Conservation (phyloP, 2,329 filamentous ascomycete species). For the Fusarium globosum region DNA sequence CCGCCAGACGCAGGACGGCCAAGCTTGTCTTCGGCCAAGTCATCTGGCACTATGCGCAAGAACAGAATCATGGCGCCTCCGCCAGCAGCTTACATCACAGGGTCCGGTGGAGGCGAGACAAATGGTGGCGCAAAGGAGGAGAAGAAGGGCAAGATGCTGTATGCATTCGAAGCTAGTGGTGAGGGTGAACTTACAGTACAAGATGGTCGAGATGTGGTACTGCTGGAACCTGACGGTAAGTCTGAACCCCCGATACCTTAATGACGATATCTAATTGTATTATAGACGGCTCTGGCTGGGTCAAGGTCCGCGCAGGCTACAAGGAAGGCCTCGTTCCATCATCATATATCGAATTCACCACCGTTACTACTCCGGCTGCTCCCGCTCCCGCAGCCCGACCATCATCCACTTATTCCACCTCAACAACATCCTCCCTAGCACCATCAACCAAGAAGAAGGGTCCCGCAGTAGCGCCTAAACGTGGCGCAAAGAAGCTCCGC, state of each 20-base stretch:
- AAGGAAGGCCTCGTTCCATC: constrained; percentile 89
- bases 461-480: constrained; percentile 87
- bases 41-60: constrained; percentile 58
- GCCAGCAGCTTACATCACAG: constrained; percentile 80
- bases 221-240: constrained; percentile 91
- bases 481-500: constrained; percentile 91
- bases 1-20: constrained; percentile 42
- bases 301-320: constrained; percentile 79
- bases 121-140: constrained; percentile 56
- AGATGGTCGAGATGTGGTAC: constrained; percentile 80
- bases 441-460: constrained; percentile 80
- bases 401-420: constrained; percentile 81
- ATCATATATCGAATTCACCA: constrained; percentile 79
- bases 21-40: constrained; percentile 45
- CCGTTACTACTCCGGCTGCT: constrained; percentile 54
- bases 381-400: constrained; percentile 67
- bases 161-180: constrained; percentile 82
- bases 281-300: constrained; percentile 92
- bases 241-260: background rate
- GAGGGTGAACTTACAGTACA: constrained; percentile 84
- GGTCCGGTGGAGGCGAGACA: constrained; percentile 63
- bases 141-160: constrained; percentile 88
- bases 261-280: constrained; percentile 18
- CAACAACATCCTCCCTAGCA: constrained; percentile 55
- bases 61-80: constrained; percentile 89